phyloP scores from a whole-genome alignment of 73 alveolate species.

The Paramecium sexaurelia region DNA sequence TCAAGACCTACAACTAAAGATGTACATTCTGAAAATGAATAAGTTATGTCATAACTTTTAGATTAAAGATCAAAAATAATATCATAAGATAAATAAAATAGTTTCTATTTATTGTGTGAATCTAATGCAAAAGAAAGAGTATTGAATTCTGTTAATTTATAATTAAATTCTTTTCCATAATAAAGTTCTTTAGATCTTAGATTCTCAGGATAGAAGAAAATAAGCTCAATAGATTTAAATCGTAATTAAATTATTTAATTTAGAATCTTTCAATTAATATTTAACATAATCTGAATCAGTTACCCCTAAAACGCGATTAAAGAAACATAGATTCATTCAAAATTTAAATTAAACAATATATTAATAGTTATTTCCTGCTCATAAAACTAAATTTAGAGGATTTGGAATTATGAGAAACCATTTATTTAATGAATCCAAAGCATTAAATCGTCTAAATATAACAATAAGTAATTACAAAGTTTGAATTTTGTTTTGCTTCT shows the following conservation, averaged over 20 bases:
- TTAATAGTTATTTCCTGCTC: not conserved
- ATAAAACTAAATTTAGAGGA: not conserved
- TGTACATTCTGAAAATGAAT: not conserved
- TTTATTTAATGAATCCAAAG: slow-evolving; percentile 8
- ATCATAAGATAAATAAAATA: not conserved
- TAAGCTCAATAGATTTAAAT: not conserved
- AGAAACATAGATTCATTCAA: not conserved
- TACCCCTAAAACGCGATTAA: not conserved
- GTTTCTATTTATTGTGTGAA: not conserved
- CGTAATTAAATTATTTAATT: not conserved
- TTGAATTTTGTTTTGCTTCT: not conserved
- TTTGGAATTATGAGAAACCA: not conserved
- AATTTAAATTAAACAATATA: not conserved
- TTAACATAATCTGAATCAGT: not conserved
- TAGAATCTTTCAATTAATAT: not conserved
- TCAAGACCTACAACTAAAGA: not conserved
- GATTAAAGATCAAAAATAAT: not conserved
- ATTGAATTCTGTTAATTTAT: not conserved
- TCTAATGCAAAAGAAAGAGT: not conserved
- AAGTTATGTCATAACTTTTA: not conserved
- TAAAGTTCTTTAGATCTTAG: not conserved
- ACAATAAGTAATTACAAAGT: not conserved
- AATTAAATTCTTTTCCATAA: not conserved
- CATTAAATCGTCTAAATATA: not conserved
- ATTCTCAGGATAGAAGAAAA: not conserved